A percentile compares a stretch with the other conserved stretches of the same genome.
phyloP scores from a whole-genome alignment of 768 basidiomycete species.

The Termitomyces sp. region DNA sequence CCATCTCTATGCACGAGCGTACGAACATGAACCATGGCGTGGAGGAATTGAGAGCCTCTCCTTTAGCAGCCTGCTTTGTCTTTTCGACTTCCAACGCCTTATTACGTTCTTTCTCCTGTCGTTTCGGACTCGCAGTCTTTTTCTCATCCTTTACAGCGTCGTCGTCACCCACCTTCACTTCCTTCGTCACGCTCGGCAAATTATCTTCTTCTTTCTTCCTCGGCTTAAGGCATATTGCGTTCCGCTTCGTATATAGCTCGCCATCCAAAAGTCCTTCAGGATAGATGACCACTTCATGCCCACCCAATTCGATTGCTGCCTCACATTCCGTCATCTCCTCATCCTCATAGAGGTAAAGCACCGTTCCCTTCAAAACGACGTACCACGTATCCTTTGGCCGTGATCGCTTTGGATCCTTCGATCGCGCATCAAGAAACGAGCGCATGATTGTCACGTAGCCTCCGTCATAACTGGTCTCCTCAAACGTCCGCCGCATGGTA shows the following conservation, averaged over 20 bases:
- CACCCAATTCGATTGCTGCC: conserved; percentile 82
- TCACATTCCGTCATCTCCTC: conserved; percentile 88
- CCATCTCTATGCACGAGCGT: conserved; percentile 86
- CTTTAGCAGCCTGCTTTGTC: conserved; percentile 41
- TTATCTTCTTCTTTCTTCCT: conserved; percentile 31
- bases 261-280: conserved; percentile 78
- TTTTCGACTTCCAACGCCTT: conserved; percentile 32
- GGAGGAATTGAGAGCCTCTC: conserved; percentile 46
- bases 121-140: conserved; percentile 21
- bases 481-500: conserved; percentile 76
- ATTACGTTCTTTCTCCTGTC: conserved; percentile 36
- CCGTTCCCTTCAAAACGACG: conserved; percentile 86
- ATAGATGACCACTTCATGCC: conserved; percentile 73
- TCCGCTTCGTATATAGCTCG: conserved; percentile 88
- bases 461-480: conserved; percentile 57
- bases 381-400: conserved; percentile 93
- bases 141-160: conserved; percentile 28
- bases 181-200: conserved; percentile 50
- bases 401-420: conserved; percentile 79
- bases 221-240: conserved; percentile 77
- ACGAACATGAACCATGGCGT: conserved; percentile 95
- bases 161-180: conserved; percentile 40
- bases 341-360: conserved; percentile 92
- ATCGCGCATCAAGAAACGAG: conserved; percentile 76
- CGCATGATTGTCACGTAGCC: conserved; percentile 79